Conservation (phyloP, 495 filamentous ascomycete species). For the Talaromyces wortmannii region DNA sequence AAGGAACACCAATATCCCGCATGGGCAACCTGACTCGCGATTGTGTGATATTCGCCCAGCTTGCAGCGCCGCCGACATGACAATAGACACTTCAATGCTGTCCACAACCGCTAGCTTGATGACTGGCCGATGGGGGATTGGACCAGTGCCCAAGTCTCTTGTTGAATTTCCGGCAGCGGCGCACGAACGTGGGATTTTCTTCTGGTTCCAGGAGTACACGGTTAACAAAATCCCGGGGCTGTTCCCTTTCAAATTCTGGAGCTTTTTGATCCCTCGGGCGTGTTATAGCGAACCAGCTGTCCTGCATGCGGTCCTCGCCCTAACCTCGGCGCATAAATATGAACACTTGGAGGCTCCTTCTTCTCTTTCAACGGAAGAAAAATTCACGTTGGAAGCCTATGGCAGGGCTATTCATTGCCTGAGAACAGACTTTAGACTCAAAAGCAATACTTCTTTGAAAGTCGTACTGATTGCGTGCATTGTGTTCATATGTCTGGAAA, state of each 20-base stretch:
- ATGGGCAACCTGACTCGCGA: neutral
- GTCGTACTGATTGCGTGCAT: conserved; percentile 17
- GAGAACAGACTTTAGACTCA: conserved; percentile 5
- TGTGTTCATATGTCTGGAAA: conserved; percentile 22
- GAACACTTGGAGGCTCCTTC: neutral
- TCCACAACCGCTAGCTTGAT: neutral
- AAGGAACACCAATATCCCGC: neutral
- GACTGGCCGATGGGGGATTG: neutral
- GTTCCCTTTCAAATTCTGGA: conserved; percentile 57
- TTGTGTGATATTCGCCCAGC: no score
- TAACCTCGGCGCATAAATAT: conserved; percentile 50
- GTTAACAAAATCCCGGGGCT: conserved; percentile 33
- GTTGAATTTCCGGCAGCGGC: neutral
- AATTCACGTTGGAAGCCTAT: conserved; percentile 45
- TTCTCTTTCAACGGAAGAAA: neutral
- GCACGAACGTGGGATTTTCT: neutral
- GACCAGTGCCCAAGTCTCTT: neutral
- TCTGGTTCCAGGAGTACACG: neutral
- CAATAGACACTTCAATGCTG: neutral
- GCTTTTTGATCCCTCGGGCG: conserved; percentile 42
- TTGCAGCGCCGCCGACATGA: neutral
- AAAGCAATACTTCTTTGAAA: conserved; percentile 5
- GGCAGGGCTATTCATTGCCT: conserved; percentile 45
- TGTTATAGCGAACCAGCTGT: conserved; percentile 51
- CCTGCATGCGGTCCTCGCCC: conserved; percentile 56